Evolutionary conservation across 371 early-diverging fungal genomes (phyloP), one percentile per base, ranked within the genome.

Genomic region (Gilbertella persicaria): DNA sequence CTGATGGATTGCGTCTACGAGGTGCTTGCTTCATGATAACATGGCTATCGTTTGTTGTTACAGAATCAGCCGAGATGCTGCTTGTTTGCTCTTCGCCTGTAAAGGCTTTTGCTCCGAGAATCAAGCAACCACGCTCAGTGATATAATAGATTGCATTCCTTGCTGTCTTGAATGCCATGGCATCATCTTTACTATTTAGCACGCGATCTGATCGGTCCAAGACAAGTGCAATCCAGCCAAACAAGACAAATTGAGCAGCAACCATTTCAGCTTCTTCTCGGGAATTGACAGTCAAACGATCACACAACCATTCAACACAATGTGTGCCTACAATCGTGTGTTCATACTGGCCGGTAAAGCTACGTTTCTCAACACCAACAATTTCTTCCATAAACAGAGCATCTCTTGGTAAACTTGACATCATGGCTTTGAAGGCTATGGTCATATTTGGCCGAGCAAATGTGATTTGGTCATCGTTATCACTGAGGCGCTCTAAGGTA

Each of bases 261-360:
- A 87, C 64, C 36, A 64, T 51, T 17, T 79, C 63, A 0, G 86
- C 83, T 50, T 90, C 90, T 30, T 83, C 80, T 19, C 67, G 66
- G 23, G 74, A 74, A 33, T 79, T 73, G 28, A 82, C 80, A 0
- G 86, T 78, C 4, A 85, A 72, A 45, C 83, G 72, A 25, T 80
- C 80, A 38, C 75, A 58, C 13, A 90, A 57, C 87, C 87, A 88
- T 28, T 83, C 86, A 26, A 69, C 42, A 17, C 69, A 69, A 30
- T 71, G 72, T 3, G 40, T 45, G 5, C 71, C 75, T 28, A 65
- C 54, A 53, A 71, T 71, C 0, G 68, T 69, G 36, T 71, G 49
- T 25, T 66, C 45, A 25, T 62, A 71, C 4, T 45, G 43, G 0
- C 30, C 23, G 0, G 55, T 23, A 2, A 58, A 28, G 0, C 49